These are phyloP conservation scores for Claviceps citrina DNA, from an alignment of 2,329 filamentous ascomycete species.

Conservation along the genomic window DNA sequence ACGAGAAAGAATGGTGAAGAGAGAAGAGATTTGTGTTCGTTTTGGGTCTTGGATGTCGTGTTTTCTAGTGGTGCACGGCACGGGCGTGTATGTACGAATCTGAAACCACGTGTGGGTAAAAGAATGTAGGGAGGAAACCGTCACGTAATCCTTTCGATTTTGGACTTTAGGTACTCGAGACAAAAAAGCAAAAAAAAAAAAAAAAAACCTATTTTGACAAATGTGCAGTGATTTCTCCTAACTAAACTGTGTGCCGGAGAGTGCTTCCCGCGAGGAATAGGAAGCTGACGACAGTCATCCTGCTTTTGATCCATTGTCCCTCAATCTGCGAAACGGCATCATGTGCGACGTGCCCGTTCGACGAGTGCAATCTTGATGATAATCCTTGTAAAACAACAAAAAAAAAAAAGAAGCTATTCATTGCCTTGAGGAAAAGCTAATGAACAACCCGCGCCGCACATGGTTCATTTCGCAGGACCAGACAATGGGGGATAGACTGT, in stretches of 20 bases:
- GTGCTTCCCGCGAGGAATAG: slow-evolving; percentile 23
- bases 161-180: too few species aligned
- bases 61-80: too few species aligned
- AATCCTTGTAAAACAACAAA: too few species aligned
- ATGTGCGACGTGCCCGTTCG: neutral
- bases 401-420: slow-evolving; percentile 1
- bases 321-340: slow-evolving; percentile 33
- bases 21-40: too few species aligned
- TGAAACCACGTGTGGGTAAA: too few species aligned
- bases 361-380: neutral
- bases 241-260: neutral
- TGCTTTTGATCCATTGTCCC: slow-evolving; percentile 46
- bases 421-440: too few species aligned
- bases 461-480: slow-evolving; percentile 34
- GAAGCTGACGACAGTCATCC: slow-evolving; percentile 42
- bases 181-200: neutral
- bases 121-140: too few species aligned
- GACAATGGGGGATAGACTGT: slow-evolving; percentile 52
- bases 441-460: neutral
- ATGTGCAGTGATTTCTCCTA: too few species aligned
- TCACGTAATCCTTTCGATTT: too few species aligned
- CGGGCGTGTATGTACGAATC: too few species aligned
- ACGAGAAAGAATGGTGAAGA: too few species aligned
- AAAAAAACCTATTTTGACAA: neutral
- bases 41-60: too few species aligned